phyloP scores from a whole-genome alignment of 1,284 basidiomycete genomes.

The Austroboletus novae-zelandiae region DNA sequence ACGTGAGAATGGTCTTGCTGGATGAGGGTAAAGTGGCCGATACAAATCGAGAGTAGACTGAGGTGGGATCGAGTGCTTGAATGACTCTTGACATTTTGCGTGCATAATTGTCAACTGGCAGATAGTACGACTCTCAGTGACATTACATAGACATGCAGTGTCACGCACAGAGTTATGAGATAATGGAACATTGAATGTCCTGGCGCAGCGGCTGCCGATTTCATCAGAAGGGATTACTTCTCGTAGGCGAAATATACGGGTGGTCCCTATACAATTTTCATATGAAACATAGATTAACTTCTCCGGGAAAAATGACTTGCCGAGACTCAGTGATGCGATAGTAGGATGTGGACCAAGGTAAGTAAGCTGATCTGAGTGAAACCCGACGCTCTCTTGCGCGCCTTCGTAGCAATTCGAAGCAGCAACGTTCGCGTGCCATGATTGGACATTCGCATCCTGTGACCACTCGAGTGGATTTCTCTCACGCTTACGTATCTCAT shows the following conservation, averaged over 20 bases:
- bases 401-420: conserved; percentile 91
- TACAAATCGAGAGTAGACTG: conserved; percentile 77
- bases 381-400: conserved; percentile 80
- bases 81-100: conserved; percentile 85
- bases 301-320: conserved; percentile 38
- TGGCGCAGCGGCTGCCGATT: conserved; percentile 49
- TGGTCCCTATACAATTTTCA: conserved; percentile 51
- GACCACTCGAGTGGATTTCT: conserved; percentile 76
- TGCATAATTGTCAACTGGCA: conserved; percentile 85
- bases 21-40: conserved; percentile 58
- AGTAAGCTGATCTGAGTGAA: conserved; percentile 77
- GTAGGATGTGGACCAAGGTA: conserved; percentile 91
- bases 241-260: conserved; percentile 73
- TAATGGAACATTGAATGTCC: conserved; percentile 83
- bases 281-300: conserved; percentile 1
- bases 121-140: neutral
- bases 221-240: conserved; percentile 68
- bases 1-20: conserved; percentile 20
- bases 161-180: conserved; percentile 76
- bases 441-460: conserved; percentile 30
- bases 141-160: conserved; percentile 1
- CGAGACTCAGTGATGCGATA: conserved; percentile 91
- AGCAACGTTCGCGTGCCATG: conserved; percentile 88
- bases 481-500: conserved; percentile 59
- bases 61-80: conserved; percentile 81